These are phyloP conservation scores for Kickxella alabastrina DNA, from an alignment of 192 early-diverging fungal genomes.

Conservation along the genomic window DNA sequence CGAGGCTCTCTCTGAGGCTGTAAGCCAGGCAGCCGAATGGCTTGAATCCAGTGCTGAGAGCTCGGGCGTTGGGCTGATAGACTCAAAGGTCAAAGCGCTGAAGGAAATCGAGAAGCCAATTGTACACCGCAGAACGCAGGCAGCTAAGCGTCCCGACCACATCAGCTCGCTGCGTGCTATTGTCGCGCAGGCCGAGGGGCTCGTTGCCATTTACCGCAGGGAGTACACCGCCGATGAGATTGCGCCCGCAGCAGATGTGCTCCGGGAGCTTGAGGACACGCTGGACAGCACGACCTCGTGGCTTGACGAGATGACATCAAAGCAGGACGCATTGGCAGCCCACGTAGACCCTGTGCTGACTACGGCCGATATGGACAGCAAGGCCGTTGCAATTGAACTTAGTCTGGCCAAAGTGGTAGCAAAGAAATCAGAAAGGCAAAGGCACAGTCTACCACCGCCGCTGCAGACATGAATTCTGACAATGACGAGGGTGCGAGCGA, in stretches of 20 bases:
- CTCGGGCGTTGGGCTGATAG: constrained; percentile 52
- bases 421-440: constrained; percentile 24
- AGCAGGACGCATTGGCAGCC: constrained; percentile 57
- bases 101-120: constrained; percentile 49
- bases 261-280: constrained; percentile 54
- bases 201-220: constrained; percentile 13
- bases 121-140: constrained; percentile 50
- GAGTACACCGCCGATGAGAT: constrained; percentile 58
- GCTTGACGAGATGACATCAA: constrained; percentile 57
- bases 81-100: constrained; percentile 37
- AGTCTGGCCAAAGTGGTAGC: constrained; percentile 53
- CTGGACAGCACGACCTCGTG: constrained; percentile 53
- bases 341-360: constrained; percentile 66
- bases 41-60: constrained; percentile 74
- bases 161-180: constrained; percentile 45
- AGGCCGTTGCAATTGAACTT: constrained; percentile 49
- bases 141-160: constrained; percentile 55
- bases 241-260: constrained; percentile 18
- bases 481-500: constrained; percentile 14
- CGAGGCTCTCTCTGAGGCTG: constrained; percentile 53
- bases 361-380: constrained; percentile 54
- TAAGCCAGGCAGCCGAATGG: constrained; percentile 75
- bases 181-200: constrained; percentile 53
- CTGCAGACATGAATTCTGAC: constrained; percentile 18
- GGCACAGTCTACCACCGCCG: constrained; percentile 15